Percentiles rank a stretch among this genome's conserved stretches.
Conservation (phyloP, 2,329 filamentous ascomycete species). For the Stachybotrys chlorohalonatus region DNA sequence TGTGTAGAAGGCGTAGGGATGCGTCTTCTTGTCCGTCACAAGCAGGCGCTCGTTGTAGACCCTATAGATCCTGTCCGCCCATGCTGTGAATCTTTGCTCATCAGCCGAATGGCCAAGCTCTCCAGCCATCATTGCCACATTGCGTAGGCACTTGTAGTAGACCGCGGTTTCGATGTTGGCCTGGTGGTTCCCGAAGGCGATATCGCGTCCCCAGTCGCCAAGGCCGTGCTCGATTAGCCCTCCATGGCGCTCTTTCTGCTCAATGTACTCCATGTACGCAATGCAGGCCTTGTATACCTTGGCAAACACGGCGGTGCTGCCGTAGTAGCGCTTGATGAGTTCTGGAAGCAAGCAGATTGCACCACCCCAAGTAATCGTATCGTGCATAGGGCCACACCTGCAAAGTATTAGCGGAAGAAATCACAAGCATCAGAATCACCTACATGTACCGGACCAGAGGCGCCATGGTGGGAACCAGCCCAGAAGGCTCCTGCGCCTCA, state of each 20-base stretch:
- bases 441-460: conserved; percentile 35
- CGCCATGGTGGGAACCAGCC: conserved; percentile 36
- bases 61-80: conserved; percentile 18
- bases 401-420: conserved; percentile 2
- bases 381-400: conserved; percentile 34
- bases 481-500: conserved; percentile 32
- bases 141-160: conserved; percentile 30
- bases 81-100: conserved; percentile 12
- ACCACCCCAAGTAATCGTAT: conserved; percentile 35
- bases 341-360: conserved; percentile 26
- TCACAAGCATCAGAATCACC: background rate
- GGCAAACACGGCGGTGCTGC: conserved; percentile 23
- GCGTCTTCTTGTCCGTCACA: conserved; percentile 15
- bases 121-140: conserved; percentile 23
- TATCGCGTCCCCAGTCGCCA: conserved; percentile 32
- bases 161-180: conserved; percentile 35
- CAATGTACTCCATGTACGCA: conserved; percentile 31
- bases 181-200: conserved; percentile 32
- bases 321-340: conserved; percentile 28
- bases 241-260: conserved; percentile 26
- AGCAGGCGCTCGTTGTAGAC: conserved; percentile 25
- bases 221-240: conserved; percentile 32
- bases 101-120: conserved; percentile 15
- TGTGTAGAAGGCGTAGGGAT: conserved; percentile 29
- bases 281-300: conserved; percentile 27